Evolutionary conservation across 257 asterid genomes (phyloP).

Genomic region (Solanum verrucosum): DNA sequence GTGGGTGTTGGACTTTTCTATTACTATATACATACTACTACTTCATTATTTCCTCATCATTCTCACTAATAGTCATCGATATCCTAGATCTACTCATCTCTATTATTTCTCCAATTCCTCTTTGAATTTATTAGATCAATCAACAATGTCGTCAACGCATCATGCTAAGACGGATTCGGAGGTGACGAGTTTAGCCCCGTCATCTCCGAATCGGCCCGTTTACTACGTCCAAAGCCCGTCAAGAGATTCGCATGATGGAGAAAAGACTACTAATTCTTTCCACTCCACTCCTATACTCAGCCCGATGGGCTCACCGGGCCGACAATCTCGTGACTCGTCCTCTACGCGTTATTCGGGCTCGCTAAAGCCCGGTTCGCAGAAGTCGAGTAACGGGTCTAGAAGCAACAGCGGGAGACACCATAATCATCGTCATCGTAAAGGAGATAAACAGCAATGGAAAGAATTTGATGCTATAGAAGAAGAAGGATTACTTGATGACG

Average conservation of each 20-base stretch:
- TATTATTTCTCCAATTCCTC: background rate
- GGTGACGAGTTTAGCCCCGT: slow-evolving; percentile 77
- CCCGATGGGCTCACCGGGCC: slow-evolving; percentile 94
- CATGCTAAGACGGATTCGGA: slow-evolving; percentile 88
- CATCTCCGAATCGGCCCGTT: slow-evolving; percentile 76
- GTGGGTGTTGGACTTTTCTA: slow-evolving; percentile 15
- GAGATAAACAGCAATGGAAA: slow-evolving; percentile 47
- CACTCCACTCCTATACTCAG: slow-evolving; percentile 84
- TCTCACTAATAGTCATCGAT: background rate
- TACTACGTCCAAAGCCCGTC: slow-evolving; percentile 97
- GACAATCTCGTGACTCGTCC: slow-evolving; percentile 86
- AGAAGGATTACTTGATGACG: slow-evolving; percentile 78
- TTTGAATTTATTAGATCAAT: background rate
- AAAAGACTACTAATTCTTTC: slow-evolving; percentile 80
- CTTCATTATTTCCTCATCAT: background rate
- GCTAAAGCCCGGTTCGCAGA: slow-evolving; percentile 74
- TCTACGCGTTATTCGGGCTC: slow-evolving; percentile 88
- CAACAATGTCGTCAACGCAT: slow-evolving; percentile 62
- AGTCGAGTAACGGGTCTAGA: slow-evolving; percentile 64
- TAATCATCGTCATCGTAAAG: slow-evolving; percentile 32
- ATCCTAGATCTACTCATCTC: background rate
- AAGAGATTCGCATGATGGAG: slow-evolving; percentile 92
- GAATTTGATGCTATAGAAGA: slow-evolving; percentile 91
- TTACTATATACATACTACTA: background rate
- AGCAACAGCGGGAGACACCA: slow-evolving; percentile 18